Percentiles rank a stretch among this genome's conserved stretches.
Evolutionary conservation across 192 early-diverging fungal species (phyloP).

Genomic region (Coemansia reversa): DNA sequence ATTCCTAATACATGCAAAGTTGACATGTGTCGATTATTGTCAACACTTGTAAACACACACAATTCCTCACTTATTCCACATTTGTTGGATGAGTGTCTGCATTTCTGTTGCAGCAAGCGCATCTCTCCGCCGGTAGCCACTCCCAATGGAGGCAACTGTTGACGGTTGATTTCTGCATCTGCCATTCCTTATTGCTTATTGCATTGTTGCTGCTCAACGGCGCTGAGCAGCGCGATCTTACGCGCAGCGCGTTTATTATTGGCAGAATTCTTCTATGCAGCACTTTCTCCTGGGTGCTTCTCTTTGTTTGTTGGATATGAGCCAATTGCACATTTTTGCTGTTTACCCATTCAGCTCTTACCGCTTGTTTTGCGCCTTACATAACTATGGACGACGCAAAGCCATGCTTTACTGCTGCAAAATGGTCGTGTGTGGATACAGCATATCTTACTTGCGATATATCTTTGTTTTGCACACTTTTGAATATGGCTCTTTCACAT

Average conservation of each 20-base stretch:
- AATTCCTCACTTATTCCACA: not conserved
- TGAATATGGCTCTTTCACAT: not conserved
- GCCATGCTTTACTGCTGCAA: not conserved
- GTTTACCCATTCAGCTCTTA: not conserved
- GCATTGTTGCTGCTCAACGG: not conserved
- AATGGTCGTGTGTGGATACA: not conserved
- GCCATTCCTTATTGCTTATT: not conserved
- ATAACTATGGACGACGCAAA: not conserved
- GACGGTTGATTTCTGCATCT: constrained; percentile 1
- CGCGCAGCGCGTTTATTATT: not conserved
- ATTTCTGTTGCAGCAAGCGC: constrained; percentile 1
- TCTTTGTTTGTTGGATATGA: not conserved
- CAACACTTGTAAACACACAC: constrained; percentile 1
- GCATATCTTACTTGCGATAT: not conserved
- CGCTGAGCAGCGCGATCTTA: not conserved
- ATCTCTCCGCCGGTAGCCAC: not conserved
- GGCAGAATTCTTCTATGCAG: not conserved
- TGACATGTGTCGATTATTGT: not conserved
- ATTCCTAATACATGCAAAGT: constrained; percentile 8
- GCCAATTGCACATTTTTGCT: not conserved
- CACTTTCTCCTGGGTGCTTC: too few species aligned
- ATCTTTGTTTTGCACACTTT: not conserved
- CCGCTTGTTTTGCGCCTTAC: not conserved
- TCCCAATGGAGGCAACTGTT: not conserved
- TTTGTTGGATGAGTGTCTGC: not conserved